phyloP scores from a whole-genome alignment of 1,284 basidiomycete species.

The Ganoderma lucidum region DNA sequence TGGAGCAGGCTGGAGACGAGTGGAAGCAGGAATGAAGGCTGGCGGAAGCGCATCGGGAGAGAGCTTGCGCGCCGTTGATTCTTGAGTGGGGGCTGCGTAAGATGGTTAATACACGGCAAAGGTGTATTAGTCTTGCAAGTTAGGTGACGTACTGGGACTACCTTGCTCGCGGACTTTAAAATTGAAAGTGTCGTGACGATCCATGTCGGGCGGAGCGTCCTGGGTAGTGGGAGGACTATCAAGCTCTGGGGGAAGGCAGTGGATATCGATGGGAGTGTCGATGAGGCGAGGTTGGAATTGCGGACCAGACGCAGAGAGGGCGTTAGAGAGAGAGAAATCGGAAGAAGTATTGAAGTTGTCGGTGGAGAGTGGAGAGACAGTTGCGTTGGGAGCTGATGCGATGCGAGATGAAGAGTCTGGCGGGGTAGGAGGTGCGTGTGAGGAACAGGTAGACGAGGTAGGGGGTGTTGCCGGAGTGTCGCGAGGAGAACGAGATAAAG shows the following conservation, averaged over 20 bases:
- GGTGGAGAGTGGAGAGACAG: conserved; percentile 17
- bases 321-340: conserved; percentile 23
- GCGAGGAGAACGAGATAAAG: conserved; percentile 27
- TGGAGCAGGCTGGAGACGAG: conserved; percentile 2
- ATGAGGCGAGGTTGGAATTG: conserved; percentile 32
- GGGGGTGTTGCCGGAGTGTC: conserved; percentile 30
- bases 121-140: not conserved
- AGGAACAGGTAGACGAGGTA: conserved; percentile 5
- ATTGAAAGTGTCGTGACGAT: not conserved
- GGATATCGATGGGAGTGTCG: conserved; percentile 36
- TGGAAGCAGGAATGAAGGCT: conserved; percentile 25
- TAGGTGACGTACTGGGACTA: conserved; percentile 26
- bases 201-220: conserved; percentile 2
- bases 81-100: conserved; percentile 24
- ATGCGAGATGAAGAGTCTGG: conserved; percentile 30
- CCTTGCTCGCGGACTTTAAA: conserved; percentile 14
- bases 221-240: conserved; percentile 16
- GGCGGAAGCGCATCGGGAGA: conserved; percentile 21
- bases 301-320: conserved; percentile 26
- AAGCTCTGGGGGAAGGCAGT: conserved; percentile 26
- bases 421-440: conserved; percentile 30
- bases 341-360: conserved; percentile 18
- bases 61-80: conserved; percentile 14
- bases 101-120: not conserved
- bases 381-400: conserved; percentile 1